Base-by-base conservation (phyloP, 306 rosid species). In the Vigna reflexopilosa region DNA sequence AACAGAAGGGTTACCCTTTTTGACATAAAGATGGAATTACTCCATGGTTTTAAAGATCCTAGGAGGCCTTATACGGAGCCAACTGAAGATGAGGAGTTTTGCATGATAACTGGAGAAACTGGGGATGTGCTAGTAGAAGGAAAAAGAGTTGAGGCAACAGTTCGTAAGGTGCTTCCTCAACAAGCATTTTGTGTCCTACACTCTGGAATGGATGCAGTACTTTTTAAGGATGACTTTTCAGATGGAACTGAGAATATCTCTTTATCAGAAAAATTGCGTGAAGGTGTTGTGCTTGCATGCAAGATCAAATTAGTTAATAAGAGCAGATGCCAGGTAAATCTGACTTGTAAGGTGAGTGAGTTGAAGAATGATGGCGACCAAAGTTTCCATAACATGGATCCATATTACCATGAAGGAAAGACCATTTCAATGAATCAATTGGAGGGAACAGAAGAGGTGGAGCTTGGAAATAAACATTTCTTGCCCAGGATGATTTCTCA, bases 11-110 rank as follows among this genome's bases (percentile, higher is more conserved):
- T 28, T 36, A 86, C 89, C 20, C 83, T 86, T 70, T 20, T 62
- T 67, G 89, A 86, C 55, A 83, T 86, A 76, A 86, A 40, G 75
- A 78, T 72, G 69, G 89, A 86, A 76, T 67, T 86, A 48, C 76
- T 86, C 67, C 75, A 86, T 61, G 87, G 85, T 72, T 86, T 86
- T 83, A 73, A 24, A 69, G 89, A 86, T 83, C 89, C 89, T 15
- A 75, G 89, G 78, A 72, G 32, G 30, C 85, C 87, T 54, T 86
- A 83, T 45, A 13, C 13, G 7, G 85, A 83, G 68, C 89, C 78
- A 0, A 80, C 81, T 67, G 87, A 76, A 70, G 89, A 86, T 42
- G 89, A 86, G 44, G 87, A 76, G 75, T 86, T 59, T 66, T 61
- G 15, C 36, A 86, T 86, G 87, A 70, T 86, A 73, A 72, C 87